Base-by-base conservation (phyloP, 177 flowering plant genomes). In the Vitis hybrid region DNA sequence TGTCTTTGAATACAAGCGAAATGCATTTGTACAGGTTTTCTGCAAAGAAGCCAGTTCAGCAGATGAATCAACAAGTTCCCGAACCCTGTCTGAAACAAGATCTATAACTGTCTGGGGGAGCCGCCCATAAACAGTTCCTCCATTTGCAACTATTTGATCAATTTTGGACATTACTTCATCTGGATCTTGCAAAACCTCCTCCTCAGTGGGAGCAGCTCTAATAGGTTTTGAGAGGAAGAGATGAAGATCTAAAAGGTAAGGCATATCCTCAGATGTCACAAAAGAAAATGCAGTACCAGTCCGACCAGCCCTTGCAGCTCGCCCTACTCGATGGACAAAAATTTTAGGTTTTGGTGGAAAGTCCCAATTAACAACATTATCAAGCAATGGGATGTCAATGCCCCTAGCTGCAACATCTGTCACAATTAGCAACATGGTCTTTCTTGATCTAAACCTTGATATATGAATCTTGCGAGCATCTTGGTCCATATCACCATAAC, bases 381-480 rank as follows among this genome's bases (percentile, higher is more conserved):
- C 99, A 59, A 96, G 97, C 74, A 93, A 81, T 1, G 99, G 99
- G 59, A 96, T 96, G 78, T 96, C 99, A 78, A 96, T 90, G 18
- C 99, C 99, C 75, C 99, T 85, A 27, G 98, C 98, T 8, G 99
- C 99, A 80, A 96, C 85, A 87, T 93, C 98, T 12, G 97, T 96
- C 75, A 96, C 99, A 76, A 96, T 84, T 63, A 96, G 75, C 60
- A 92, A 61, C 98, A 91, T 96, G 11, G 97, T 93, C 79, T 82
- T 96, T 72, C 97, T 85, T 27, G 94, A 78, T 78, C 98, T 86
- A 77, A 96, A 96, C 79, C 77, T 85, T 51, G 97, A 84, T 59
- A 96, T 32, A 69, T 90, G 83, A 67, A 96, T 96, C 76, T 93
- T 93, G 52, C 97, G 92, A 77, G 98, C 99, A 83, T 96, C 99